Evolutionary conservation across 2,329 filamentous ascomycete species (phyloP).

Genomic region (Penicillium italicum): DNA sequence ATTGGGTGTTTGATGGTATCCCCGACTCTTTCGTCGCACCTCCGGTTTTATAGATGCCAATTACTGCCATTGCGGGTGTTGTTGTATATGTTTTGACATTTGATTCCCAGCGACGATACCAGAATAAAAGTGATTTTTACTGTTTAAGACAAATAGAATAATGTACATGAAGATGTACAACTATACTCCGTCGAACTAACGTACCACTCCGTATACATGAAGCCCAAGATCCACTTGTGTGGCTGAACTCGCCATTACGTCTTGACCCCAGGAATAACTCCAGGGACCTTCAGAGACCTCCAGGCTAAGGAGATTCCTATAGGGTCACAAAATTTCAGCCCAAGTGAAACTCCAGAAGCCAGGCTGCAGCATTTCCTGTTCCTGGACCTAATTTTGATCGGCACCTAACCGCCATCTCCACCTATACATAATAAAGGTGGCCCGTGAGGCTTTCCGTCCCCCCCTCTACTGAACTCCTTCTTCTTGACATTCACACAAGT

Average conservation of each 20-base stretch:
- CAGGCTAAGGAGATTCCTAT: background rate
- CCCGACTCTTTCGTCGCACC: slow-evolving; percentile 57
- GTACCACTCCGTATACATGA: background rate
- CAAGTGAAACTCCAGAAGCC: background rate
- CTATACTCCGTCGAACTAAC: background rate
- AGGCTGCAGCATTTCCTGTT: slow-evolving; percentile 6
- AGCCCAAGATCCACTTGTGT: slow-evolving; percentile 2
- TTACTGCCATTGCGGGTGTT: background rate
- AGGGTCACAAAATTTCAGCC: background rate
- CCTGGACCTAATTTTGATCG: background rate
- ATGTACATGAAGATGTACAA: background rate
- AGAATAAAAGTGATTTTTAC: slow-evolving; percentile 9
- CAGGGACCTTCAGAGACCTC: background rate
- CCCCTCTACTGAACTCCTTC: background rate
- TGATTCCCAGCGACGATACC: slow-evolving; percentile 14
- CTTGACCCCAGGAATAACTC: background rate
- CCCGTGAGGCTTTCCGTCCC: slow-evolving; percentile 1
- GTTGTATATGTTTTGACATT: slow-evolving; percentile 3
- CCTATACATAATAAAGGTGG: slow-evolving; percentile 1
- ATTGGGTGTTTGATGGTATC: slow-evolving; percentile 86
- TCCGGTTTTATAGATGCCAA: slow-evolving; percentile 27
- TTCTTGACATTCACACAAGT: background rate
- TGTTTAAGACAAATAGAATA: background rate
- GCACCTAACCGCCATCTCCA: background rate
- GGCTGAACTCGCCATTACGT: slow-evolving; percentile 4